Percentiles rank a stretch among this genome's conserved stretches.
phyloP scores from a whole-genome alignment of 805 yeast genomes.

The Lipomyces chichibuensis region DNA sequence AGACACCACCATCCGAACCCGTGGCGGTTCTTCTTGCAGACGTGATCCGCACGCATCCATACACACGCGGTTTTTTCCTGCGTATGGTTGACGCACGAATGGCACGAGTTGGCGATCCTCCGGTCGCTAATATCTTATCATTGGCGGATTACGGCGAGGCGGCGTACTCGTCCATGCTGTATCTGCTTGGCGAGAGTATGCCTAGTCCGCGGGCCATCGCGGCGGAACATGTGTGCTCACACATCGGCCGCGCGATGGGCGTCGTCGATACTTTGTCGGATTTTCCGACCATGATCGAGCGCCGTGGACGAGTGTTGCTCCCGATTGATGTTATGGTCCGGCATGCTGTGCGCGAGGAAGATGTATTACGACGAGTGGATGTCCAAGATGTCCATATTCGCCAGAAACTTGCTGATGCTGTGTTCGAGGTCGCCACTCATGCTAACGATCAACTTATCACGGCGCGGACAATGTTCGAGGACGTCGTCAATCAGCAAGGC shows the following conservation, averaged over 20 bases:
- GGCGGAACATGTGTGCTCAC: conserved; percentile 49
- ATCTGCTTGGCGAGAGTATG: conserved; percentile 61
- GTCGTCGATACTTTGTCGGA: conserved; percentile 68
- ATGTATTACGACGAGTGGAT: conserved; percentile 46
- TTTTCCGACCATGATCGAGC: conserved; percentile 57
- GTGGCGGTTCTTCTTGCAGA: conserved; percentile 61
- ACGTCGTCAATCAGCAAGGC: conserved; percentile 49
- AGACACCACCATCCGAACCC: conserved; percentile 60
- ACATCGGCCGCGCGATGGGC: conserved; percentile 80
- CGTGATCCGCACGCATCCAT: conserved; percentile 51
- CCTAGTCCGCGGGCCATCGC: conserved; percentile 46
- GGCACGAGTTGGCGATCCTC: conserved; percentile 53
- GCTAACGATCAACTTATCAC: conserved; percentile 82
- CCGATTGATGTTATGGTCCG: conserved; percentile 65
- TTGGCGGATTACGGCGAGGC: conserved; percentile 83
- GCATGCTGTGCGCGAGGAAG: conserved; percentile 64
- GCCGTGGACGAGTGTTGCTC: conserved; percentile 56
- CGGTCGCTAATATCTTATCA: conserved; percentile 55
- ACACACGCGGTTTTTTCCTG: conserved; percentile 59
- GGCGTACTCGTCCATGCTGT: conserved; percentile 70
- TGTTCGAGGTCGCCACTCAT: conserved; percentile 68
- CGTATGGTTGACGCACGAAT: conserved; percentile 64
- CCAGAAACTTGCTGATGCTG: conserved; percentile 57
- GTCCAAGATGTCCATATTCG: conserved; percentile 40
- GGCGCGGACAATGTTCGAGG: conserved; percentile 59